Base-by-base conservation (phyloP, 148 eudicot species). In the Chenopodium quinoa region DNA sequence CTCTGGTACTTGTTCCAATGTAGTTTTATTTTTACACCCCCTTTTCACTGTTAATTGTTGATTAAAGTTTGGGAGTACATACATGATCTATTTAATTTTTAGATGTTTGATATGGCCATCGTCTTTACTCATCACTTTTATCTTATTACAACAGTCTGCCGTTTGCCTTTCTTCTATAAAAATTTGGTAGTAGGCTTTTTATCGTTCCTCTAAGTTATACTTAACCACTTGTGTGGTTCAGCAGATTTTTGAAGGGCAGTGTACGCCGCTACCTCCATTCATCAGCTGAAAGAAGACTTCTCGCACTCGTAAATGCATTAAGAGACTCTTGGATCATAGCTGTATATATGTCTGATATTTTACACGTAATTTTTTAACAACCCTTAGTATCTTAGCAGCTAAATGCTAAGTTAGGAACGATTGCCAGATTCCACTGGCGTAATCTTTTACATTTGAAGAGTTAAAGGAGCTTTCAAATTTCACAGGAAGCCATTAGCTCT, bases 311-410 rank as follows among this genome's bases (percentile, higher is more conserved):
- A 77, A 22, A 3, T 71, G 19, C 37, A 62, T 56, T 37, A 4
- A 7, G 22, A 62, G 11, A 52, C 44, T 25, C 68, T 66, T 31
- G 44, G 56, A 46, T n/a, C 22, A 27, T 31, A 64, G 76, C 71
- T 83, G 72, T 72, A 78, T 50, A 77, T 76, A 76, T 77, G 63
- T 60, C 40, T 60, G 47, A 72, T 71, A 32, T 64, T 69, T 70
- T 2, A 60, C 32, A 9, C 29, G 46, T 52, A 9, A 12, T 14
- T 23, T 11, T 60, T 11, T 34, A 44, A 27, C 46, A 22, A 44
- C 54, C 76, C 29, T 13, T 11, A 27, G 31, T 23, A 32, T 37
- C 40, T 37, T 40, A 80, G 22, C 63, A 13, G 66, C 68, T 73
- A 71, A 29, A 62, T 48, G 65, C 65, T 31, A 71, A 31, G n/a